Base-by-base conservation (phyloP, 2,329 filamentous ascomycete genomes). In the Pezicula neosporulosa region DNA sequence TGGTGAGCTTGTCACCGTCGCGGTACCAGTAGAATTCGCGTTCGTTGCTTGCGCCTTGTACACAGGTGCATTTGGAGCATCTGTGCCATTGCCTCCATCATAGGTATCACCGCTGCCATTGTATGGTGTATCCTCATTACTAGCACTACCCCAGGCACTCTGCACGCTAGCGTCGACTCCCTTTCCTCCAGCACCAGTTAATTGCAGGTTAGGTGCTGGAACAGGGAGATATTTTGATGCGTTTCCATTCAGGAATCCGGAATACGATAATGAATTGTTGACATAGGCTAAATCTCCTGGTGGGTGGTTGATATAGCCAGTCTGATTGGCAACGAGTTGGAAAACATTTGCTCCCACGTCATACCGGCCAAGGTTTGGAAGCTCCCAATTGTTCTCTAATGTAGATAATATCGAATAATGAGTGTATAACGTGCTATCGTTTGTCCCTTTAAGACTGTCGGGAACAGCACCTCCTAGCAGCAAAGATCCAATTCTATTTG, bases 381-480 rank as follows among this genome's bases (percentile, higher is more conserved):
- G 62, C 10, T 59, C 66, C 72, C 72, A 76, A 56, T 76, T 76
- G 39, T 68, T 67, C 52, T 73, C 53, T 8, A 74, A 27, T 2
- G 71, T 73, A 0, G 71, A 68, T 33, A 74, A 60, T 52, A 73
- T 70, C 39, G 69, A 72, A 56, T 72, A 76, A 56, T 76, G 73
- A 2, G 68, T 74, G 52, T 76, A 76, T 45, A 73, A 77, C 15
- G 73, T 78, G 47, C 66, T 59, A 61, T 84, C 80, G 5, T 67
- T 72, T 8, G 77, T 80, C 33, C 78, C 77, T 33, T 73, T 70
- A 3, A 77, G 67, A 3, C 66, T 54, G 4, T 60, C 37, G 0
- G 78, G 77, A 2, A 84, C 65, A 10, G 78, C 77, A 41, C 74
- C 79, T 3, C 81, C 81, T 7, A 83, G 72, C 2, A 83, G 70